Conservation (phyloP, 345 rosid genomes). For the Euclidium syriacum region DNA sequence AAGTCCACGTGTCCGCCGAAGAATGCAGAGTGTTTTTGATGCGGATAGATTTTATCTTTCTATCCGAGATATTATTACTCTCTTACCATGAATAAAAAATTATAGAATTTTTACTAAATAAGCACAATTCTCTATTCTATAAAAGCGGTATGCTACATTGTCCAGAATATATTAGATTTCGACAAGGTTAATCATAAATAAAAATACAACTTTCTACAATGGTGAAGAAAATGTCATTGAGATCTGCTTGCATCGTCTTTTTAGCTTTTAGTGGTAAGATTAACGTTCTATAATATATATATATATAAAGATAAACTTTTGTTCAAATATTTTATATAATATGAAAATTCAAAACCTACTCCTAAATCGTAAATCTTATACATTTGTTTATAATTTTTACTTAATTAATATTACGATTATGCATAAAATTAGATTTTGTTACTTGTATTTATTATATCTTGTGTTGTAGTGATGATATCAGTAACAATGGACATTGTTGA, state of each 20-base stretch:
- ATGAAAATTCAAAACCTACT: background rate
- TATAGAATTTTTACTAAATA: background rate
- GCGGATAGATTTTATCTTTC: background rate
- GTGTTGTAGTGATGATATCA: slow-evolving; percentile 11
- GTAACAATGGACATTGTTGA: background rate
- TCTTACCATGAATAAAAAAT: background rate
- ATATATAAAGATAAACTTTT: no score
- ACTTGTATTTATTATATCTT: background rate
- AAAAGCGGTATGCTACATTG: background rate
- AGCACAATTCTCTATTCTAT: background rate
- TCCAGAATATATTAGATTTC: background rate
- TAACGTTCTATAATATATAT: background rate
- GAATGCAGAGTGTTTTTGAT: no score
- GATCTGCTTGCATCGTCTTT: background rate
- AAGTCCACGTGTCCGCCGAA: no score
- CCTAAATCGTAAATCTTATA: background rate
- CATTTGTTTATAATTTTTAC: background rate
- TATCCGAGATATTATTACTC: background rate
- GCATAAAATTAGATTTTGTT: background rate
- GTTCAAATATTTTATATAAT: background rate
- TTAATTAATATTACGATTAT: background rate
- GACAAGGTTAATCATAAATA: background rate
- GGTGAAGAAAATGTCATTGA: background rate
- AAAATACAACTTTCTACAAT: background rate
- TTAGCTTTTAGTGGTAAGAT: slow-evolving; percentile 12